Conservation (phyloP, 225 moss, liverwort and hornwort species). For the Ulota crispa region DNA sequence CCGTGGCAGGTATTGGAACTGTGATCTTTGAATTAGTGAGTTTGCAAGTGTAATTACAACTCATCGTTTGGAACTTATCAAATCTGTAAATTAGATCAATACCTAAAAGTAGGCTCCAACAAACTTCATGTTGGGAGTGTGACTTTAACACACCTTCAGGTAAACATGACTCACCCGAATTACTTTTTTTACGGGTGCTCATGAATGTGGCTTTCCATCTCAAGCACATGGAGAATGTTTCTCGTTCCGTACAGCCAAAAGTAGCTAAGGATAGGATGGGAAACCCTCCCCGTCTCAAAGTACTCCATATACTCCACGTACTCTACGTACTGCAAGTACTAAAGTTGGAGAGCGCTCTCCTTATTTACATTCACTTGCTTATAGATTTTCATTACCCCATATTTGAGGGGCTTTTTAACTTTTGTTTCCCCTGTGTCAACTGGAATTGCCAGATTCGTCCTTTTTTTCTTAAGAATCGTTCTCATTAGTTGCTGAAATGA, state of each 20-base stretch:
- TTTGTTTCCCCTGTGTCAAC: not conserved
- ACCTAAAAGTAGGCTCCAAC: not conserved
- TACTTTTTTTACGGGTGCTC: not conserved
- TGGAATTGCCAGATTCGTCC: not conserved
- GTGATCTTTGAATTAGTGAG: not conserved
- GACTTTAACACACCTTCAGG: not conserved
- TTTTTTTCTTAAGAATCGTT: not conserved
- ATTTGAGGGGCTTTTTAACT: too few species aligned
- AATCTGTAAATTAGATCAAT: too few species aligned
- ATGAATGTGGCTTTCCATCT: not conserved
- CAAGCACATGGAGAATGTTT: not conserved
- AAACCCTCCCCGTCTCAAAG: not conserved
- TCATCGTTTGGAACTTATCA: too few species aligned
- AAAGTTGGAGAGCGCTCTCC: too few species aligned
- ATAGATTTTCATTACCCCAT: not conserved
- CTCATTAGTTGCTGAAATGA: not conserved
- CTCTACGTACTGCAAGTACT: too few species aligned
- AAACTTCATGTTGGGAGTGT: not conserved
- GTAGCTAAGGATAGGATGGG: not conserved
- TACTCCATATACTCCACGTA: not conserved
- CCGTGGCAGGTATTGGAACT: not conserved
- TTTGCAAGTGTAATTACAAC: not conserved
- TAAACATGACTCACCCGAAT: not conserved
- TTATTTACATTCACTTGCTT: too few species aligned
- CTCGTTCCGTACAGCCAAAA: not conserved